phyloP scores from a whole-genome alignment of 495 filamentous ascomycete species.

The Trichoderma asperelloides region DNA sequence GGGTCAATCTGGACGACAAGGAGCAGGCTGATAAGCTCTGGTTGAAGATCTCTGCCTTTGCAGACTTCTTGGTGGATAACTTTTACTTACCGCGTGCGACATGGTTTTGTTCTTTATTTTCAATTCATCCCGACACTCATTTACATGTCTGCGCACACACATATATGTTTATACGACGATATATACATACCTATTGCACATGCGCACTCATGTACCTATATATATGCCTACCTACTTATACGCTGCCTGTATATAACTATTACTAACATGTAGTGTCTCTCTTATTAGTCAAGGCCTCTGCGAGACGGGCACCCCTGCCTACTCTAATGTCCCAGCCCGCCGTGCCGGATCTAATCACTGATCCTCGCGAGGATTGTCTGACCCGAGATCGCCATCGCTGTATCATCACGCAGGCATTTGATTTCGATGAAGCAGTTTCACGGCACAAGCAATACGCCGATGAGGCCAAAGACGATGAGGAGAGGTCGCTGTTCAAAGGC shows the following conservation, averaged over 20 bases:
- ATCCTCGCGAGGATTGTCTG: conserved; percentile 20
- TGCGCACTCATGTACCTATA: too few relatives aligned
- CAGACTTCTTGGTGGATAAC: conserved; percentile 21
- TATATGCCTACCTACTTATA: too few relatives aligned
- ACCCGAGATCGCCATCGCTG: conserved; percentile 23
- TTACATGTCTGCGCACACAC: too few relatives aligned
- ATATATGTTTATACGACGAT: too few relatives aligned
- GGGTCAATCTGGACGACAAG: conserved; percentile 13
- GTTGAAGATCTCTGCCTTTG: conserved; percentile 15
- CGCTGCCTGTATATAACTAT: too few relatives aligned
- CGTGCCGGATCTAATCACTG: not conserved
- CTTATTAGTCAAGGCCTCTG: not conserved
- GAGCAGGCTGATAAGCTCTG: conserved; percentile 12
- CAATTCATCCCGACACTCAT: too few relatives aligned
- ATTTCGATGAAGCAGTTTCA: conserved; percentile 16
- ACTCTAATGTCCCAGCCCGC: not conserved
- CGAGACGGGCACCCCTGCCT: not conserved
- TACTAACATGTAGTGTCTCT: not conserved
- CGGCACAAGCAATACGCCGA: conserved; percentile 13
- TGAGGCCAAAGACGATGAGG: conserved; percentile 18
- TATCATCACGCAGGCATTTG: conserved; percentile 20
- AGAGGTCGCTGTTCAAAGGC: conserved; percentile 14
- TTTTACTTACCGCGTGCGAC: conserved; percentile 22
- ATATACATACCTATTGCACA: too few relatives aligned
- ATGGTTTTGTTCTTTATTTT: not conserved